These are phyloP conservation scores for Clarireedia homoeocarpa DNA, from an alignment of 2,329 filamentous ascomycete species.

Conservation along the genomic window DNA sequence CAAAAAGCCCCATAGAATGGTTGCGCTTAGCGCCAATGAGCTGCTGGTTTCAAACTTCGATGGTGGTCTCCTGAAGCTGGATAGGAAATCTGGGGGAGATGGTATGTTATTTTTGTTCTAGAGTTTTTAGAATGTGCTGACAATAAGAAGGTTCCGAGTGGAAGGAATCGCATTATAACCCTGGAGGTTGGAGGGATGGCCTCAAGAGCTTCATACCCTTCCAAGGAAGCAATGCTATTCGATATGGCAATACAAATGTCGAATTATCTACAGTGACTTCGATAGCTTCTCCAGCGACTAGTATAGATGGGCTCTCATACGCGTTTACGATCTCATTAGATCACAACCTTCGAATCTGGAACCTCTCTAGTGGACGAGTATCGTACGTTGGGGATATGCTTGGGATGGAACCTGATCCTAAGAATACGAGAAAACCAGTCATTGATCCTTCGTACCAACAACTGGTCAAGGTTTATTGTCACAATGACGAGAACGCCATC, in stretches of 20 bases:
- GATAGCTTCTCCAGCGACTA: constrained; percentile 44
- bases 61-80: constrained; percentile 66
- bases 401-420: constrained; percentile 54
- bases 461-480: constrained; percentile 64
- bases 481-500: constrained; percentile 42
- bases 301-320: constrained; percentile 40
- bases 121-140: constrained; percentile 8
- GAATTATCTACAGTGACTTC: constrained; percentile 62
- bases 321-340: constrained; percentile 81
- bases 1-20: constrained; percentile 72
- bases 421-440: constrained; percentile 64
- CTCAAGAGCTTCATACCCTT: constrained; percentile 60
- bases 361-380: constrained; percentile 71
- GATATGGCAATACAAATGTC: constrained; percentile 55
- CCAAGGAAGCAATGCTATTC: constrained; percentile 54
- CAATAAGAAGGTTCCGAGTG: constrained; percentile 36
- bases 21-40: constrained; percentile 64
- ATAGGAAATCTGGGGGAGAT: constrained; percentile 47
- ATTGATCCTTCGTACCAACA: constrained; percentile 74
- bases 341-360: constrained; percentile 85
- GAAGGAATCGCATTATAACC: constrained; percentile 67
- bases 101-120: constrained; percentile 29
- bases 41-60: constrained; percentile 76
- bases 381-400: constrained; percentile 72
- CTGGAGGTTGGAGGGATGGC: constrained; percentile 63